Percentiles rank a stretch among this genome's conserved stretches.
Evolutionary conservation across 768 basidiomycete genomes (phyloP).

Genomic region (Tricholoma hemisulphureum): DNA sequence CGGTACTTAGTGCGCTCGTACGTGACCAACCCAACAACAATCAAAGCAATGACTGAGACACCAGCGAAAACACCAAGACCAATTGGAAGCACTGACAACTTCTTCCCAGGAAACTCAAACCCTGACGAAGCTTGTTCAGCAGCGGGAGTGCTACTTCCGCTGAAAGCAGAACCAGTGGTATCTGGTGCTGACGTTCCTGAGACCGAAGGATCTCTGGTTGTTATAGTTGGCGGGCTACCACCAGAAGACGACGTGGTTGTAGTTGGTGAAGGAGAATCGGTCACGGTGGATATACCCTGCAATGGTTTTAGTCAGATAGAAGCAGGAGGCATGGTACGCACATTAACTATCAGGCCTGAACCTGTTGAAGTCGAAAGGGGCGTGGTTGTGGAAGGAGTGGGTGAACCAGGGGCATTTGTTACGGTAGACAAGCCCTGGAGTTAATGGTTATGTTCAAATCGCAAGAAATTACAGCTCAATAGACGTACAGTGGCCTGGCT

Average conservation of each 20-base stretch:
- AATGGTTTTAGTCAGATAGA: background rate
- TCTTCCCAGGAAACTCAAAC: conserved; percentile 71
- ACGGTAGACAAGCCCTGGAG: background rate
- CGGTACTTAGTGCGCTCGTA: conserved; percentile 87
- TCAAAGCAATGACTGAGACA: conserved; percentile 79
- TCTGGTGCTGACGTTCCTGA: conserved; percentile 6
- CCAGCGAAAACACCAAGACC: conserved; percentile 84
- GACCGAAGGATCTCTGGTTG: conserved; percentile 2
- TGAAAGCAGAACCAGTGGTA: conserved; percentile 11
- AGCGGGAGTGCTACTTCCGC: conserved; percentile 12
- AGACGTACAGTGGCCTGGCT: background rate
- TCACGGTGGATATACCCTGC: conserved; percentile 19
- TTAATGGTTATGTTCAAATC: background rate
- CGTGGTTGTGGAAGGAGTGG: background rate
- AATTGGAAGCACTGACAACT: conserved; percentile 73
- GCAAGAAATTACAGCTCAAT: background rate
- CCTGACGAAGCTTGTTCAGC: conserved; percentile 28
- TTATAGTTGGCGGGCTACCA: conserved; percentile 7
- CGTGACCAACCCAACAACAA: conserved; percentile 80
- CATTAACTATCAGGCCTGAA: conserved; percentile 13
- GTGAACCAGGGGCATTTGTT: background rate
- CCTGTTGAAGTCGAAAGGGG: background rate
- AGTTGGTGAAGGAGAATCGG: conserved; percentile 12
- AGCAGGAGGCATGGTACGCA: conserved; percentile 1
- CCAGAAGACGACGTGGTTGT: conserved; percentile 14